Base-by-base conservation (phyloP, 805 yeast genomes). In the Barnettozyma siamensis region DNA sequence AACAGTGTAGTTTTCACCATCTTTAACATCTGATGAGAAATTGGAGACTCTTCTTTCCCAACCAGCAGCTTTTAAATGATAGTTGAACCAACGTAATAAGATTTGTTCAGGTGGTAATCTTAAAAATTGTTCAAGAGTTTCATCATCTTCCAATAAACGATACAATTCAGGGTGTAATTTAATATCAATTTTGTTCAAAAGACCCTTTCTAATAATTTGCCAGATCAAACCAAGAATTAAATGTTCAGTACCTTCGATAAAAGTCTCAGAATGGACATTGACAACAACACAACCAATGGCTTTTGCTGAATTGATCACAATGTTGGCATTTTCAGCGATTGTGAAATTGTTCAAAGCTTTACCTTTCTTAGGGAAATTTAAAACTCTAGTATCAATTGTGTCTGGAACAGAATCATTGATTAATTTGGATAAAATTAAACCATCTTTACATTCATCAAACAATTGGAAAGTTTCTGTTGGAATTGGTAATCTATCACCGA, bases 211-310 rank as follows among this genome's bases (percentile, higher is more conserved):
- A 54, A 93, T 93, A 57, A 93, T 86, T 70, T 93, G 99, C 98
- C 98, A 89, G 52, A 89, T 83, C 50, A 89, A 72, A 42, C 98
- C 98, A 49, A 91, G 67, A 44, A 89, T 84, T 61, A 89, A 75
- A 64, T 89, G 96, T 59, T 88, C 94, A 54, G 85, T 89, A 54
- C 97, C 97, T 57, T 88, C 97, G 48, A 87, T 82, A 40, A 89
- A 86, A 62, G 88, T 96, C 60, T 88, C 96, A 13, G 97, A 85
- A 55, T 91, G 98, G 38, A 93, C 98, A 59, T 93, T 93, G 38
- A 93, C 98, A 37, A 93, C 98, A 43, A 93, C 85, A 73, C 97
- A 91, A 17, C 99, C 99, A 66, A 93, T 93, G 40, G 98, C 99
- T 68, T 93, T 93, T 24, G 99, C 99, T 3, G 99, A 93, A 65